Evolutionary conservation across 345 rosid genomes (phyloP).

Genomic region (Brassica napus): Da-Ae NC_063443.1:11080501-11081000

Average conservation of each 20-base stretch:
- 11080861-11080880: not conserved
- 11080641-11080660: not conserved
- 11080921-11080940: slow-evolving; percentile 14
- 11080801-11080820: not conserved
- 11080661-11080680: not conserved
- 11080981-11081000: slow-evolving; percentile 4
- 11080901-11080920: not conserved
- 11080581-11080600: slow-evolving; percentile 11
- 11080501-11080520: slow-evolving; percentile 20
- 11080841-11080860: not conserved
- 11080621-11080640: not conserved
- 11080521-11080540: slow-evolving; percentile 25
- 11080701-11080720: not conserved
- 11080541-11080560: slow-evolving; percentile 26
- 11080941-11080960: slow-evolving; percentile 6
- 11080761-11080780: not conserved
- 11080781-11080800: not conserved
- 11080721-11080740: not conserved
- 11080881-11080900: not conserved
- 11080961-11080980: slow-evolving; percentile 19
- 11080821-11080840: not conserved
- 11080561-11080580: slow-evolving; percentile 29
- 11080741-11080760: not conserved
- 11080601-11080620: slow-evolving; percentile 10
- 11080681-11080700: not conserved